Percentiles rank a stretch among this genome's conserved stretches.
Evolutionary conservation across 257 asterid species (phyloP).

Genomic region (Solanum pennellii): DNA sequence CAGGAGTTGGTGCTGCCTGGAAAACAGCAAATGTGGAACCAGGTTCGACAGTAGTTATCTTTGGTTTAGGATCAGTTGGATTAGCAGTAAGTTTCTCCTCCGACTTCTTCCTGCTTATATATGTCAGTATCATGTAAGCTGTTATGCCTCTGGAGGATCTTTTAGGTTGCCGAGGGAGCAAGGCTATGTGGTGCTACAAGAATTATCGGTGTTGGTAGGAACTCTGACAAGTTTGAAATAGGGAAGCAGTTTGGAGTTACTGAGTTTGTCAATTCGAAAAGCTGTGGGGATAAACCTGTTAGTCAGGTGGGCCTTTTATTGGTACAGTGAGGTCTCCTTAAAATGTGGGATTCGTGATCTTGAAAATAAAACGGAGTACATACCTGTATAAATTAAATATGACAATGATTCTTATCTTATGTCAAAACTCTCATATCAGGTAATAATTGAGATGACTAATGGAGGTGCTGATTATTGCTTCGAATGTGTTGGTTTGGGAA

Average conservation of each 20-base stretch:
- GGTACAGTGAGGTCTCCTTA: neutral
- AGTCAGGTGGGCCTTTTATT: slow-evolving; percentile 40
- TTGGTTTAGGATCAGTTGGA: slow-evolving; percentile 84
- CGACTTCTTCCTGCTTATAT: neutral
- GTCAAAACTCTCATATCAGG: slow-evolving; percentile 13
- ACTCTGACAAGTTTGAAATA: slow-evolving; percentile 50
- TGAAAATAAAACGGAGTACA: neutral
- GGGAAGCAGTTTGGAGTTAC: slow-evolving; percentile 77
- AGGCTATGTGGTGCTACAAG: slow-evolving; percentile 62
- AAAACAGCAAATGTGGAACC: slow-evolving; percentile 67
- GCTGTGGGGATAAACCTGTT: slow-evolving; percentile 41
- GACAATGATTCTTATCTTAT: neutral
- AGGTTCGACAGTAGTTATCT: slow-evolving; percentile 84
- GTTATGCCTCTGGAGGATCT: neutral
- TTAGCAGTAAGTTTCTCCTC: slow-evolving; percentile 44
- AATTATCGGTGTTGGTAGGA: slow-evolving; percentile 70
- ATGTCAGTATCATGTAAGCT: neutral
- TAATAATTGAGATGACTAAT: slow-evolving; percentile 55
- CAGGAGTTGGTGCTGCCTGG: slow-evolving; percentile 95
- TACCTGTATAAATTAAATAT: neutral
- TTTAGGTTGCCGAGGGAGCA: slow-evolving; percentile 86
- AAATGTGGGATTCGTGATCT: neutral
- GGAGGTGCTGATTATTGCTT: slow-evolving; percentile 95
- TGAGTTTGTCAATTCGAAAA: slow-evolving; percentile 54
- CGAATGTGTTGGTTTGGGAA: slow-evolving; percentile 69